Evolutionary conservation across 192 early-diverging fungal species (phyloP), one percentile per base, ranked within the genome.

Genomic region (Paraglomus brasilianum): DNA sequence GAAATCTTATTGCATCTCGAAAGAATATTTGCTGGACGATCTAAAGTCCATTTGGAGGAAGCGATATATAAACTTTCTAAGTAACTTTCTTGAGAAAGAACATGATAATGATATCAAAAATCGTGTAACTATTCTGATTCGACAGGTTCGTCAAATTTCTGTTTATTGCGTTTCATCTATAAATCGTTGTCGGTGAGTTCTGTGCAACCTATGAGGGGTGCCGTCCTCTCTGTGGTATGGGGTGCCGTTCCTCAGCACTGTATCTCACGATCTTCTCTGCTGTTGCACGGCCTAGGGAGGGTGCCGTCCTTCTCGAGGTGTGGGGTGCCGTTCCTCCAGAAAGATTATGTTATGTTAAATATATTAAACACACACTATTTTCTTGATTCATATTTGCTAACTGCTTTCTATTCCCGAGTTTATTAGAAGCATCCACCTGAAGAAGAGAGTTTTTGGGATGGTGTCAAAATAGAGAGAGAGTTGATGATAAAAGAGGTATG

Each of bases 121-220:
- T n/a, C 15, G 24, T 21, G 14, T 46, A 4, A 19, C 41, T 61
- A 22, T 21, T 22, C 30, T 62, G 60, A 46, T 62, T 62, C 42
- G n/a, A 45, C 60, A 62, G 60, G 60, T 47, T 46, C 30, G 60
- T 62, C 36, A 62, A 45, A 40, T 62, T 62, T 62, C 60, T 62
- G n/a, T 46, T 21, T 62, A 55, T 55, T 22, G 21, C 8, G 17
- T 22, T 62, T 46, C 15, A 44, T 44, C 5, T 19, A 19, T 45
- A 21, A 46, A 30, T 24, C 6, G 36, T 19, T 24, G 14, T 19
- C 22, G n/a, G 43, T 24, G 43, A 19, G 39, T n/a, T 39, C 60
- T 62, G 10, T 22, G 53, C 19, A 21, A 56, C 19, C 22, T 56
- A 5, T 13, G 5, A 56, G 53, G 19, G 53, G 53, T 56, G 53